These are phyloP conservation scores for Chalciporus chontae DNA, from an alignment of 768 basidiomycete genomes.

Conservation along the genomic window DNA sequence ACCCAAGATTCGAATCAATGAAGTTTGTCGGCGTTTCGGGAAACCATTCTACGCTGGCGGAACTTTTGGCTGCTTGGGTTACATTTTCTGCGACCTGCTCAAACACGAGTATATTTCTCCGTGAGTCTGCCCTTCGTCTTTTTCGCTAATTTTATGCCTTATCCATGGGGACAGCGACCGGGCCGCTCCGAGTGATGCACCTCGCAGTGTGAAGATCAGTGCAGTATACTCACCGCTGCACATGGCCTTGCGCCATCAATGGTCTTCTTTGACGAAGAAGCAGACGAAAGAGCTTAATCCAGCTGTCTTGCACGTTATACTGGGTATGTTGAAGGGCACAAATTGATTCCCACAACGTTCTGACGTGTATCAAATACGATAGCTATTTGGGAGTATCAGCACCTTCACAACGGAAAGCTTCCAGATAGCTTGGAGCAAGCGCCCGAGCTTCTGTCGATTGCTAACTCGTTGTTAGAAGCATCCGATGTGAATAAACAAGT, in stretches of 20 bases:
- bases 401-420: constrained; percentile 49
- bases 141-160: constrained; percentile 7
- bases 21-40: constrained; percentile 65
- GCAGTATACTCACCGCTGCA: constrained; percentile 62
- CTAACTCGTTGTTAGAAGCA: constrained; percentile 54
- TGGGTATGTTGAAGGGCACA: constrained; percentile 46
- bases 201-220: constrained; percentile 58
- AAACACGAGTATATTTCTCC: constrained; percentile 81
- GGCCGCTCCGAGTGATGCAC: constrained; percentile 52
- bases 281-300: constrained; percentile 87
- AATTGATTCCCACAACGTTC: not conserved
- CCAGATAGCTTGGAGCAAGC: constrained; percentile 48
- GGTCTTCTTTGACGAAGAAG: constrained; percentile 64
- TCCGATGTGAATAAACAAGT: constrained; percentile 72
- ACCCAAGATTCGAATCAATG: constrained; percentile 70
- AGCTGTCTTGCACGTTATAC: constrained; percentile 60
- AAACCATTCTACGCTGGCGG: constrained; percentile 92
- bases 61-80: constrained; percentile 86
- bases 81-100: constrained; percentile 91
- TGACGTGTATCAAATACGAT: constrained; percentile 14
- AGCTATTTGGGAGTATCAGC: constrained; percentile 87
- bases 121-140: constrained; percentile 47
- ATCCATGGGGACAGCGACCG: constrained; percentile 49
- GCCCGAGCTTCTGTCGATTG: constrained; percentile 59
- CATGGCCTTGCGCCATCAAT: constrained; percentile 62